Base-by-base conservation (phyloP, 345 rosid species). In the Acer yangbiense region DNA sequence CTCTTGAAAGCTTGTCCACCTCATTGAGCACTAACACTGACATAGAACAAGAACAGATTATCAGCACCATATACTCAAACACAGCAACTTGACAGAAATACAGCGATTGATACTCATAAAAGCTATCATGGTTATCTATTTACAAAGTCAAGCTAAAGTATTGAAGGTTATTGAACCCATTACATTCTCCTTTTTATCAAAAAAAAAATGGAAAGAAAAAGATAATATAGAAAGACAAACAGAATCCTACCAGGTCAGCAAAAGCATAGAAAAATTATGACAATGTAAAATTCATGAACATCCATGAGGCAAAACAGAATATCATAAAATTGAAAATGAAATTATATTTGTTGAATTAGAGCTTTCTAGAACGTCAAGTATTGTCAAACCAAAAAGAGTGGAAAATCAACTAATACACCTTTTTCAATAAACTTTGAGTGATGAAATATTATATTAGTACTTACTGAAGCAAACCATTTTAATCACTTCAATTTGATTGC, bases 1-100 rank as follows among this genome's bases (percentile, higher is more conserved):
- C 98, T 88, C 99, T 89, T 69, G 98, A 96, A 69, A 96, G 99
- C 86, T 91, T 96, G 95, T 94, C 98, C 73, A 94, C 99, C 85
- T 96, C 99, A 86, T 96, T 94, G 80, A 96, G 90, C 80, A 96
- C 97, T 67, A 94, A 78, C 71, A 96, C 99, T 96, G 87, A 68
- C 77, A 82, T 74, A 52, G 23, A 71, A 80, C 35, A 78, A 55
- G 54, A 77, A 50, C 18, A 65, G 32, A 71, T 62, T 71, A 78
- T 77, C n/a, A 80, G 66, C 43, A 46, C 10, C 75, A 35, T 46
- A 35, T 73, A 69, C 18, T 25, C 27, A 27, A 23, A 76, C 54
- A 41, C 12, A 32, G 55, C 69, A 39, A 57, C 61, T 18, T n/a
- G 68, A 61, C 11, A 16, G 75, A 17, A 55, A 69, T 74, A 21